phyloP scores from a whole-genome alignment of 2,329 filamentous ascomycete genomes.

The Monilinia aucupariae region DNA sequence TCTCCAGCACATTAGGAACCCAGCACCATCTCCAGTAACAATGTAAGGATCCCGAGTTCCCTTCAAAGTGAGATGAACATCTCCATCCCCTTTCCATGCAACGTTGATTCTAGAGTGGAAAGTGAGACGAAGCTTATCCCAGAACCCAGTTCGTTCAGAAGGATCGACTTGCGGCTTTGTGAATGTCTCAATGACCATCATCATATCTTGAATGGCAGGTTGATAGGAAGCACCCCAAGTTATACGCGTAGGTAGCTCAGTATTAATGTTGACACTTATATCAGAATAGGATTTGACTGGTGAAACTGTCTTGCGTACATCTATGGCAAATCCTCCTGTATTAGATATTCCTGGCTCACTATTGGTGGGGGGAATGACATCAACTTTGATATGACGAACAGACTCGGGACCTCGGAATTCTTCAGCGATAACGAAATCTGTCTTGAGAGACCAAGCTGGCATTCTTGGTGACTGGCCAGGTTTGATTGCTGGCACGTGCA shows the following conservation, averaged over 20 bases:
- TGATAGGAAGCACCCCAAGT: conserved; percentile 98
- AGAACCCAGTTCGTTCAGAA: conserved; percentile 92
- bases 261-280: conserved; percentile 88
- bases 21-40: conserved; percentile 86
- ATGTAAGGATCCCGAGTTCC: conserved; percentile 88
- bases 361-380: conserved; percentile 68
- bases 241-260: conserved; percentile 81
- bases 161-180: conserved; percentile 92
- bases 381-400: conserved; percentile 71
- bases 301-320: conserved; percentile 84
- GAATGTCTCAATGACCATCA: conserved; percentile 98
- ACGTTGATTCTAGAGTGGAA: conserved; percentile 89
- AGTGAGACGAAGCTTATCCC: conserved; percentile 94
- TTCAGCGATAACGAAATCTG: conserved; percentile 93
- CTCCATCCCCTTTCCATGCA: conserved; percentile 90
- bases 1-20: conserved; percentile 98
- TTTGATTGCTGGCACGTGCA: conserved; percentile 83
- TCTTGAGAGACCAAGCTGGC: conserved; percentile 75
- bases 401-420: conserved; percentile 81
- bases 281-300: conserved; percentile 96
- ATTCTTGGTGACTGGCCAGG: conserved; percentile 71
- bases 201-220: conserved; percentile 97
- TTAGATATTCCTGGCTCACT: conserved; percentile 50
- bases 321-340: conserved; percentile 68
- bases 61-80: conserved; percentile 90